A percentile compares a stretch with the other conserved stretches of the same genome.
These are phyloP conservation scores for Sporothrix luriei DNA, from an alignment of 2,329 filamentous ascomycete genomes.

Conservation along the genomic window DNA sequence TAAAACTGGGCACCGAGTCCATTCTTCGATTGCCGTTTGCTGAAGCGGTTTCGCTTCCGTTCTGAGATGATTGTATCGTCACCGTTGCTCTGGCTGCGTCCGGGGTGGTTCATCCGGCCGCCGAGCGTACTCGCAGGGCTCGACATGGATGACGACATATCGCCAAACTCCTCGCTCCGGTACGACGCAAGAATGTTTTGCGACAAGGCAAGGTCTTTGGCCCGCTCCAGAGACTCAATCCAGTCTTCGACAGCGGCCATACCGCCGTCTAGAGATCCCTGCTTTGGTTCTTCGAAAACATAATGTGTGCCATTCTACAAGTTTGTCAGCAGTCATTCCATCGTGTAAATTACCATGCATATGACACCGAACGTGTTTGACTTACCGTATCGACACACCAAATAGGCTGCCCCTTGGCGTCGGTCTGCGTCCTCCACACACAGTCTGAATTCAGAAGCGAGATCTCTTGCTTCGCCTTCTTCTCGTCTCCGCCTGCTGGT, in stretches of 20 bases:
- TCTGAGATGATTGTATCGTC: slow-evolving; percentile 50
- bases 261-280: slow-evolving; percentile 62
- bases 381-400: slow-evolving; percentile 95
- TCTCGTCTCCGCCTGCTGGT: slow-evolving; percentile 90
- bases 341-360: not conserved
- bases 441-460: slow-evolving; percentile 77
- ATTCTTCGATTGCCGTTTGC: slow-evolving; percentile 90
- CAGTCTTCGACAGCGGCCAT: slow-evolving; percentile 81
- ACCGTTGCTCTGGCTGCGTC: slow-evolving; percentile 59
- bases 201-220: slow-evolving; percentile 78
- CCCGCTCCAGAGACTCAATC: slow-evolving; percentile 85
- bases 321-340: not conserved
- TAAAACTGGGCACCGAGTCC: slow-evolving; percentile 88
- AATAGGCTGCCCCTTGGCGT: slow-evolving; percentile 82
- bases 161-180: slow-evolving; percentile 67
- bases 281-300: slow-evolving; percentile 90
- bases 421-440: slow-evolving; percentile 76
- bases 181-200: slow-evolving; percentile 70
- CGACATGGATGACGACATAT: slow-evolving; percentile 71
- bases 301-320: slow-evolving; percentile 81
- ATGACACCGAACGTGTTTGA: not conserved
- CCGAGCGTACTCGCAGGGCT: slow-evolving; percentile 76
- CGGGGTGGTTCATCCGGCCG: slow-evolving; percentile 56
- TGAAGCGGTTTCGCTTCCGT: slow-evolving; percentile 70
- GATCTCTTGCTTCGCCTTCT: slow-evolving; percentile 90